A percentile compares a stretch with the other conserved stretches of the same genome.
Conservation (phyloP, 2,329 filamentous ascomycete genomes). For the Alternaria burnsii region DNA sequence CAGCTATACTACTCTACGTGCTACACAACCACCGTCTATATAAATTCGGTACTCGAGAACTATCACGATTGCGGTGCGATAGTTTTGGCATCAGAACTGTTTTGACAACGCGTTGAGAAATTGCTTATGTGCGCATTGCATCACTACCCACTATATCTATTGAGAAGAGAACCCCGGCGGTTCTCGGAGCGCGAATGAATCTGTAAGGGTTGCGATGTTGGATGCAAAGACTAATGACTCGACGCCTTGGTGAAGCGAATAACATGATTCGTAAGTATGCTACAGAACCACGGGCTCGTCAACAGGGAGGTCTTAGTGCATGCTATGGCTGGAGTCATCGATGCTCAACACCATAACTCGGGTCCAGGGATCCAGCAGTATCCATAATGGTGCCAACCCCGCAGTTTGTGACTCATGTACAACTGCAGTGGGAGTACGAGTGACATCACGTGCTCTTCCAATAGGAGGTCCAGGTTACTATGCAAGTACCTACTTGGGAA, state of each 20-base stretch:
- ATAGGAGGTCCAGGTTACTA: not conserved
- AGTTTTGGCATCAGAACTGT: not conserved
- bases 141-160: not conserved
- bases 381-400: not conserved
- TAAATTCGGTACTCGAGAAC: not conserved
- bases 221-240: not conserved
- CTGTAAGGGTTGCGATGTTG: not conserved
- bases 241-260: not conserved
- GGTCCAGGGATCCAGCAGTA: not conserved
- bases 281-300: not conserved
- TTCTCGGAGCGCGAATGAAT: not conserved
- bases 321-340: not conserved
- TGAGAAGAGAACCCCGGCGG: not conserved
- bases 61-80: not conserved
- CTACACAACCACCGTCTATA: not conserved
- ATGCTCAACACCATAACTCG: not conserved
- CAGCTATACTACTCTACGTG: not conserved
- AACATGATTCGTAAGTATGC: not conserved
- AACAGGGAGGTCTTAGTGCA: not conserved
- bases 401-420: slow-evolving; percentile 3
- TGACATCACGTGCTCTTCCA: not conserved
- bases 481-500: not conserved
- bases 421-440: not conserved
- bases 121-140: not conserved
- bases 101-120: not conserved